Conservation (phyloP, 495 filamentous ascomycete species). For the Penicillium bialowiezense region DNA sequence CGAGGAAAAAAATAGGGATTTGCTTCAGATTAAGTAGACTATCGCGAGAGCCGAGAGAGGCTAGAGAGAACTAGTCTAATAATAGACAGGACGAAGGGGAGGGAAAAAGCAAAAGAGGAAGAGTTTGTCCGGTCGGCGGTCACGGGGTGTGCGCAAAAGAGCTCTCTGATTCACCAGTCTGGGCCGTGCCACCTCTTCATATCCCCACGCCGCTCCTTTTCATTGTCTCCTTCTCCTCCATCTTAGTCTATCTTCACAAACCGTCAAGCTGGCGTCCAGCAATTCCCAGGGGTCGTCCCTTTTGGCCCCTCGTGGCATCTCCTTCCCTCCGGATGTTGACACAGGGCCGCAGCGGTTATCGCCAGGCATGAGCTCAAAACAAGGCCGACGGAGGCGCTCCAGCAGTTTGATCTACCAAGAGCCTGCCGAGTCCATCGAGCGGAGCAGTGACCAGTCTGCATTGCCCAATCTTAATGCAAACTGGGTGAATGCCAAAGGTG, state of each 20-base stretch:
- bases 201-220: constrained; percentile 33
- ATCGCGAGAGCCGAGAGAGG: no score
- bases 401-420: constrained; percentile 97
- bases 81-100: not conserved
- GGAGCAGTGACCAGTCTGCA: constrained; percentile 91
- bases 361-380: constrained; percentile 58
- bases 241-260: constrained; percentile 2
- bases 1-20: no score
- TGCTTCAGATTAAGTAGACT: no score
- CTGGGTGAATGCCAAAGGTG: constrained; percentile 99
- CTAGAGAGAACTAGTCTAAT: no score
- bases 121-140: not conserved
- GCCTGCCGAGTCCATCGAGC: constrained; percentile 89
- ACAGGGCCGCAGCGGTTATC: constrained; percentile 53
- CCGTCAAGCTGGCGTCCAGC: constrained; percentile 32
- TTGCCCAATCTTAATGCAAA: constrained; percentile 94
- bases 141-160: no score
- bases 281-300: constrained; percentile 86
- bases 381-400: constrained; percentile 80
- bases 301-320: constrained; percentile 73
- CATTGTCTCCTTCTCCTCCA: constrained; percentile 10
- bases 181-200: constrained; percentile 31
- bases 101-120: not conserved
- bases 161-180: constrained; percentile 16
- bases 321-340: constrained; percentile 74